phyloP scores from a whole-genome alignment of 352 stramenopile genomes.

The Phytophthora crassamura region DNA sequence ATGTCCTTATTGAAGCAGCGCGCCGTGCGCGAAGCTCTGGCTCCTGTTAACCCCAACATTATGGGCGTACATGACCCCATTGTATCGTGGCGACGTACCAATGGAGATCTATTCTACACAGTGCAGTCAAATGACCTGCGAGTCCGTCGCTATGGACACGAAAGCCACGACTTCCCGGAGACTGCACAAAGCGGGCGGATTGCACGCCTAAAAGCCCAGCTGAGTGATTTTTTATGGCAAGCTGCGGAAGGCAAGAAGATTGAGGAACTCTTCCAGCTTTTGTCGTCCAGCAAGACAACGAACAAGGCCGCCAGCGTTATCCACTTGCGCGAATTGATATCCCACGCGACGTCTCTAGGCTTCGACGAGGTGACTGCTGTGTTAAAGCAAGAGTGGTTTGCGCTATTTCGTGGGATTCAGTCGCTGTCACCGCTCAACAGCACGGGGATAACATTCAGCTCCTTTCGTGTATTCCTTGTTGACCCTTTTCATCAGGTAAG shows the following conservation, averaged over 20 bases:
- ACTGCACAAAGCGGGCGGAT: slow-evolving; percentile 35
- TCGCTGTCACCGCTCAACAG: slow-evolving; percentile 15
- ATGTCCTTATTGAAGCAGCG: slow-evolving; percentile 7
- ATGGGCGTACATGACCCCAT: slow-evolving; percentile 23
- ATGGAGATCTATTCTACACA: slow-evolving; percentile 46
- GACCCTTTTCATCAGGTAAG: slow-evolving; percentile 54
- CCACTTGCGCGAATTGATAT: slow-evolving; percentile 29
- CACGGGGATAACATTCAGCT: slow-evolving; percentile 28
- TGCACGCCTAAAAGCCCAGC: slow-evolving; percentile 22
- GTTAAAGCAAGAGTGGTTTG: slow-evolving; percentile 49
- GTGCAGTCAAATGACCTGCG: slow-evolving; percentile 17
- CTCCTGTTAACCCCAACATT: slow-evolving; percentile 23
- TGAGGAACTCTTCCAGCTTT: slow-evolving; percentile 29
- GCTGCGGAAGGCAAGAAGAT: slow-evolving; percentile 23
- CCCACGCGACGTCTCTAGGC: slow-evolving; percentile 21
- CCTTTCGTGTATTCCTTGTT: slow-evolving; percentile 46
- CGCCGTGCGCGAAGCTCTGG: slow-evolving; percentile 23
- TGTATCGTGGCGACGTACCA: slow-evolving; percentile 33
- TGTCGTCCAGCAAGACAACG: slow-evolving; percentile 10
- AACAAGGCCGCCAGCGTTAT: slow-evolving; percentile 8
- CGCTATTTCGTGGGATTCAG: slow-evolving; percentile 45
- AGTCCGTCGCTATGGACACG: slow-evolving; percentile 34
- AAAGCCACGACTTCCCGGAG: slow-evolving; percentile 44
- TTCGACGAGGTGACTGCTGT: slow-evolving; percentile 21
- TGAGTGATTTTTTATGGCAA: slow-evolving; percentile 43